Percentiles rank a stretch among this genome's conserved stretches.
These are phyloP conservation scores for Trichoderma koningiopsis DNA, from an alignment of 2,329 filamentous ascomycete genomes.

Conservation along the genomic window DNA sequence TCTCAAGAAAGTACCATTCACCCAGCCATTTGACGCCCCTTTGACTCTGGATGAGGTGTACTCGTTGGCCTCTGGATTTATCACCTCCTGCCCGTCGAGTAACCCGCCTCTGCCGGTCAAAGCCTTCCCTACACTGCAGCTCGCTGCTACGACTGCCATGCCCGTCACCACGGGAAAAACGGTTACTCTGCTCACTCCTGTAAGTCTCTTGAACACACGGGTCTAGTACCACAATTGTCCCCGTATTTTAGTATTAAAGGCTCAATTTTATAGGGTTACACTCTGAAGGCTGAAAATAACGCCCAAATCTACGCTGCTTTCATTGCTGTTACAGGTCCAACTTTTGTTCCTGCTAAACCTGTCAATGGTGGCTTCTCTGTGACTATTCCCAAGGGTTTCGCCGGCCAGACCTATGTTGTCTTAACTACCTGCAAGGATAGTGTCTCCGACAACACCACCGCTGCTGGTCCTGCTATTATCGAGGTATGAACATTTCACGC, in stretches of 20 bases:
- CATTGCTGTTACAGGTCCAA: constrained; percentile 36
- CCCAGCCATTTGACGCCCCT: constrained; percentile 62
- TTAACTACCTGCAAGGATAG: not conserved
- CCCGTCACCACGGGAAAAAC: constrained; percentile 32
- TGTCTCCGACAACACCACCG: not conserved
- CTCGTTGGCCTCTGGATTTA: constrained; percentile 66
- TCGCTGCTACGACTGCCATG: constrained; percentile 27
- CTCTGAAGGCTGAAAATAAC: constrained; percentile 18
- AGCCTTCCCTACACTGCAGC: constrained; percentile 56
- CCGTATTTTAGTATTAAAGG: not conserved
- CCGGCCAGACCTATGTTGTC: constrained; percentile 44
- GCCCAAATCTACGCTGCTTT: constrained; percentile 39
- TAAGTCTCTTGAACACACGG: not conserved
- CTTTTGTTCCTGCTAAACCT: constrained; percentile 29
- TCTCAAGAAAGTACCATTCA: constrained; percentile 53
- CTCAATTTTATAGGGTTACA: not conserved
- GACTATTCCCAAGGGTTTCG: constrained; percentile 34
- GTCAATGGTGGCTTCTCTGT: constrained; percentile 33
- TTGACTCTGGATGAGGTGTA: constrained; percentile 61
- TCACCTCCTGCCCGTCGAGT: constrained; percentile 56
- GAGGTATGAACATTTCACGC: not conserved
- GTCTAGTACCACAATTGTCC: not conserved
- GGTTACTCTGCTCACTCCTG: constrained; percentile 35
- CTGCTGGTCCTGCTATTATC: not conserved
- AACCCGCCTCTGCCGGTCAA: constrained; percentile 61